Evolutionary conservation across 257 asterid species (phyloP).

Genomic region (Jaltomata sinuosa): DNA sequence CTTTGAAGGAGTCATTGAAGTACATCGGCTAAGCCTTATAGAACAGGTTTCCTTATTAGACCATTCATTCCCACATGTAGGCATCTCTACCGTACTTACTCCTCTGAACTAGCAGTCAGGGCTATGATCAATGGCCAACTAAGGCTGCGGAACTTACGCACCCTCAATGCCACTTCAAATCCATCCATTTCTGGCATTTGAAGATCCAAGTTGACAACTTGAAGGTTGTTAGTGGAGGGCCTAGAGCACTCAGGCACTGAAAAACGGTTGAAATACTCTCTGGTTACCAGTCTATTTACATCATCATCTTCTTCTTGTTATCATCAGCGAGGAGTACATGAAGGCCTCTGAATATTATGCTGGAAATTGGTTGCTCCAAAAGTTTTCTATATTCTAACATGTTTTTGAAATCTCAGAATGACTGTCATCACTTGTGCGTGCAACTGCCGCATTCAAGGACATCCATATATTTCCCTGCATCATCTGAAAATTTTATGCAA

Average conservation of each 20-base stretch:
- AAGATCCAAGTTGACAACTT: conserved; percentile 28
- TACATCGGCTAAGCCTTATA: conserved; percentile 24
- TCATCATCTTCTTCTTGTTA: not conserved
- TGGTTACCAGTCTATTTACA: conserved; percentile 24
- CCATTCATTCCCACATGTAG: conserved; percentile 33
- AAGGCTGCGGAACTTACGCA: conserved; percentile 19
- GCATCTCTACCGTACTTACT: conserved; percentile 16
- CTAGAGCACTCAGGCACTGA: conserved; percentile 21
- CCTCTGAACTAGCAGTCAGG: conserved; percentile 32
- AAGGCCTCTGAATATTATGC: conserved; percentile 17
- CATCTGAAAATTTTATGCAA: conserved; percentile 18
- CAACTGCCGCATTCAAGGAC: conserved; percentile 17
- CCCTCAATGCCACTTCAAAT: conserved; percentile 26
- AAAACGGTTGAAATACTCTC: conserved; percentile 25
- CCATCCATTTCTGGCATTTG: conserved; percentile 42
- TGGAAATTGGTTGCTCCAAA: not conserved
- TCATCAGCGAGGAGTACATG: conserved; percentile 22
- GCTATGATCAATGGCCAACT: conserved; percentile 33
- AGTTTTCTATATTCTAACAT: conserved; percentile 12
- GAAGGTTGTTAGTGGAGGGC: conserved; percentile 11
- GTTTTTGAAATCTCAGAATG: conserved; percentile 21
- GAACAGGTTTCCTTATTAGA: conserved; percentile 23
- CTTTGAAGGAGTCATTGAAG: conserved; percentile 18
- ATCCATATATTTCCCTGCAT: conserved; percentile 35
- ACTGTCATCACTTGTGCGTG: conserved; percentile 23